A percentile compares a stretch with the other conserved stretches of the same genome.
Conservation (phyloP, 2,329 filamentous ascomycete species). For the Diaporthe vexans region DNA sequence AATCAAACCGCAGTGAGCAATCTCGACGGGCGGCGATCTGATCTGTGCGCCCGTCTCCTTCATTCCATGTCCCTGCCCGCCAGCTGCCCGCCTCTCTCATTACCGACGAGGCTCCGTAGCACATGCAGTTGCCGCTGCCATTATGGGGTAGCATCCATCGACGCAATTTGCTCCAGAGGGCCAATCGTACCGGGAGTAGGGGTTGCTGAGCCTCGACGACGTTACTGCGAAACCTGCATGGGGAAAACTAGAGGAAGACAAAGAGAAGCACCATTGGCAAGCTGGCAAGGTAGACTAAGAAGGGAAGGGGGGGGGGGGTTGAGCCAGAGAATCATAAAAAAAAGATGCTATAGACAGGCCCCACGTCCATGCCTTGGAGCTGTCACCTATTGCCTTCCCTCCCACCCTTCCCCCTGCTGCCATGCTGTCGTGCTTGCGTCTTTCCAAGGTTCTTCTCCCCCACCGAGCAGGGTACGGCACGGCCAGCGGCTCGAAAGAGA, state of each 20-base stretch:
- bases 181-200: constrained; percentile 8
- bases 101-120: constrained; percentile 30
- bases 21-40: constrained; percentile 29
- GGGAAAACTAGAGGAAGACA: constrained; percentile 22
- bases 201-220: constrained; percentile 21
- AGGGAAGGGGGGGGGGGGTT: no score
- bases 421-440: background rate
- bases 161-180: constrained; percentile 19
- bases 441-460: constrained; percentile 10
- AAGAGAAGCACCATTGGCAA: constrained; percentile 16
- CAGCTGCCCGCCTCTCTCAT: constrained; percentile 20
- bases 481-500: background rate
- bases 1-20: constrained; percentile 19
- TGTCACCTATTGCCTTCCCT: background rate
- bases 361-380: constrained; percentile 8
- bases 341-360: constrained; percentile 2
- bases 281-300: background rate
- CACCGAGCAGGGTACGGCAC: constrained; percentile 1
- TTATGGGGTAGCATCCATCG: constrained; percentile 18
- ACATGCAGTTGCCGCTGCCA: constrained; percentile 22
- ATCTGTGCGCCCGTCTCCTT: constrained; percentile 27
- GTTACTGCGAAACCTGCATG: constrained; percentile 1
- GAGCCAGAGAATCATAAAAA: background rate
- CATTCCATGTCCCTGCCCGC: constrained; percentile 28
- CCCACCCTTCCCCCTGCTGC: background rate